Conservation (phyloP, 1,284 basidiomycete species). For the Xanthoconium separans region DNA sequence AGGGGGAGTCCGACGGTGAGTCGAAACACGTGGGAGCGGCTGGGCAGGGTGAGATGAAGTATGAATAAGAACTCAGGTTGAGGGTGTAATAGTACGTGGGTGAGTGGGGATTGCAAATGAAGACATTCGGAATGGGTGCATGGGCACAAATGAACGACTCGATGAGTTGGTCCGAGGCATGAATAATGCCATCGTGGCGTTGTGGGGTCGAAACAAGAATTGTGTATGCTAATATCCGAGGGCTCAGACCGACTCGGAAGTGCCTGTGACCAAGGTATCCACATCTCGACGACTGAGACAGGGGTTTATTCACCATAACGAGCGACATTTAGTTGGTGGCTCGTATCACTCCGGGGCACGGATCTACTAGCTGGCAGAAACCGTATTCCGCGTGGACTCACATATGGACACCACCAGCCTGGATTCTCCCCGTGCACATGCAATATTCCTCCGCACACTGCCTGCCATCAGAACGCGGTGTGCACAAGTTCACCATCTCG, state of each 20-base stretch:
- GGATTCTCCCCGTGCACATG: conserved; percentile 35
- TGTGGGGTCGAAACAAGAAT: background rate
- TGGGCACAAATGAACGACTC: background rate
- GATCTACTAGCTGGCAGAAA: background rate
- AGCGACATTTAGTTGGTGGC: too few relatives aligned
- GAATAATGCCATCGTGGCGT: background rate
- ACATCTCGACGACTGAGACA: too few relatives aligned
- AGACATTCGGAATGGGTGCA: background rate
- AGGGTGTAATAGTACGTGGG: conserved; percentile 1
- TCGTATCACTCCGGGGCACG: too few relatives aligned
- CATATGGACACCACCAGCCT: background rate
- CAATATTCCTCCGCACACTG: conserved; percentile 81
- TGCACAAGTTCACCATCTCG: conserved; percentile 74
- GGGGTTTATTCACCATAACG: too few relatives aligned
- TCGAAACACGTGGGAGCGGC: background rate
- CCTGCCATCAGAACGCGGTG: conserved; percentile 88
- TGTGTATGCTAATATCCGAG: too few relatives aligned
- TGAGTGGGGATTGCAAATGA: conserved; percentile 9
- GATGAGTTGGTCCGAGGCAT: background rate
- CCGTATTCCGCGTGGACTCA: conserved; percentile 7
- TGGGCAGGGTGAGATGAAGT: background rate
- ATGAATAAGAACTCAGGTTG: conserved; percentile 5
- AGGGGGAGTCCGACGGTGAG: conserved; percentile 5
- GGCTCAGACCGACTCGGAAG: too few relatives aligned
- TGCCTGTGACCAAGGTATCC: too few relatives aligned